Percentiles rank a stretch among this genome's conserved stretches.
Evolutionary conservation across 2,329 filamentous ascomycete species (phyloP).

Genomic region (Penicillium vulpinum): DNA sequence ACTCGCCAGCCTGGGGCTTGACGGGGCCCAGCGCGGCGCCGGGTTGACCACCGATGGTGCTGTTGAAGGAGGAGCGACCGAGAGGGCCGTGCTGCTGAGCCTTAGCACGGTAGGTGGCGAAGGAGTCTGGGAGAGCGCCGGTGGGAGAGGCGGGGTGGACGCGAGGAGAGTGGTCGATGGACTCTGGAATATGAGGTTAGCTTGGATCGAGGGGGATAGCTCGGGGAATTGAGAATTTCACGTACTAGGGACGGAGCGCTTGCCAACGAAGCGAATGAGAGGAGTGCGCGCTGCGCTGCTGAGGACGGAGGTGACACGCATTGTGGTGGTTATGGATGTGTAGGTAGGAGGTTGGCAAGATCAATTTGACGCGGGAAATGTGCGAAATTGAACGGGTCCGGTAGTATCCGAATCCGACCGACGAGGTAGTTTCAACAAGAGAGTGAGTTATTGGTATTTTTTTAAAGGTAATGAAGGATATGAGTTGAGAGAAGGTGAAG

Average conservation of each 20-base stretch:
- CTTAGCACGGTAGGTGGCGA: constrained; percentile 62
- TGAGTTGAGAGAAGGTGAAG: not conserved
- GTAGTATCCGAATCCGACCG: constrained; percentile 32
- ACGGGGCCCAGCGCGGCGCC: constrained; percentile 74
- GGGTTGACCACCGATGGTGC: constrained; percentile 58
- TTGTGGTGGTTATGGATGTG: constrained; percentile 22
- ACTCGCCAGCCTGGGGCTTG: constrained; percentile 68
- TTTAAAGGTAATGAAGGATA: not conserved
- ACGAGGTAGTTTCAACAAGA: constrained; percentile 6
- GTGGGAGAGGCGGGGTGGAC: constrained; percentile 60
- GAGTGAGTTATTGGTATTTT: not conserved
- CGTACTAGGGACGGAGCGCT: constrained; percentile 48
- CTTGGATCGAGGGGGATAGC: constrained; percentile 2
- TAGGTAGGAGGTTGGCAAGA: constrained; percentile 10
- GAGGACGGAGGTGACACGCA: constrained; percentile 46
- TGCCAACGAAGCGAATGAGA: constrained; percentile 53
- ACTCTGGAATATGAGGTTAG: constrained; percentile 33
- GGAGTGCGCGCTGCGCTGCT: constrained; percentile 46
- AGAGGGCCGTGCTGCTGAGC: constrained; percentile 67
- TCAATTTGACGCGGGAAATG: constrained; percentile 20
- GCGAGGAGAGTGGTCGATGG: constrained; percentile 57
- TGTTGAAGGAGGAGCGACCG: constrained; percentile 38
- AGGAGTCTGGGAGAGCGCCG: constrained; percentile 59
- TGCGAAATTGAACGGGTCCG: constrained; percentile 32
- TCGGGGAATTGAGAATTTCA: constrained; percentile 8